phyloP scores from a whole-genome alignment of 148 eudicot genomes.

The Bassia scoparia region DNA sequence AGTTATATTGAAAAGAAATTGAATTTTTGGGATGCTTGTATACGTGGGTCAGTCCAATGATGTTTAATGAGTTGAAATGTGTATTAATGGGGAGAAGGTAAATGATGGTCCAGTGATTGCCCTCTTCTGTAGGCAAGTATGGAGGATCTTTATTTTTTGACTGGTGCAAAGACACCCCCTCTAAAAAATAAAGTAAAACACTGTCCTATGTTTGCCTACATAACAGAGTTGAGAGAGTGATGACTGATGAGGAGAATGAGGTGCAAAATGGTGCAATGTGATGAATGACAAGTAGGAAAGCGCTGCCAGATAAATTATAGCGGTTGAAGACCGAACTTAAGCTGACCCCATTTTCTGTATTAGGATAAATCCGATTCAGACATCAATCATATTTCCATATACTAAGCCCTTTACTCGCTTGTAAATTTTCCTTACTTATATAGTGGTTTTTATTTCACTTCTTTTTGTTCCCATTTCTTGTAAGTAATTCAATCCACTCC shows the following conservation, averaged over 20 bases:
- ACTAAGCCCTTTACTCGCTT: not conserved
- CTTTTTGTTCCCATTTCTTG: not conserved
- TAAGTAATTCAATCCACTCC: not conserved
- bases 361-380: constrained; percentile 21
- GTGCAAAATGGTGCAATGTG: constrained; percentile 15
- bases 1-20: not conserved
- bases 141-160: not conserved
- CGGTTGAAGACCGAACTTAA: constrained; percentile 31
- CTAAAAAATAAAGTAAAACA: not conserved
- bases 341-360: constrained; percentile 9
- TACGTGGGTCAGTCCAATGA: constrained; percentile 8
- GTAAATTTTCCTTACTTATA: not conserved
- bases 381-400: constrained; percentile 21
- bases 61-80: constrained; percentile 14
- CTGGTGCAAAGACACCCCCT: constrained; percentile 7
- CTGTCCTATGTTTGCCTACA: constrained; percentile 1
- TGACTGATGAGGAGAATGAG: not conserved
- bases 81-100: constrained; percentile 7
- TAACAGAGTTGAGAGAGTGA: not conserved
- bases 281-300: constrained; percentile 12
- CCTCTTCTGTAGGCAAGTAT: constrained; percentile 20
- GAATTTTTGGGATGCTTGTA: not conserved
- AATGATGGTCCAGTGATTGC: constrained; percentile 12
- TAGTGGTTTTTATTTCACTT: not conserved
- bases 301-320: constrained; percentile 8